Evolutionary conservation across 495 filamentous ascomycete species (phyloP).

Genomic region (Penicillium arizonense): DNA sequence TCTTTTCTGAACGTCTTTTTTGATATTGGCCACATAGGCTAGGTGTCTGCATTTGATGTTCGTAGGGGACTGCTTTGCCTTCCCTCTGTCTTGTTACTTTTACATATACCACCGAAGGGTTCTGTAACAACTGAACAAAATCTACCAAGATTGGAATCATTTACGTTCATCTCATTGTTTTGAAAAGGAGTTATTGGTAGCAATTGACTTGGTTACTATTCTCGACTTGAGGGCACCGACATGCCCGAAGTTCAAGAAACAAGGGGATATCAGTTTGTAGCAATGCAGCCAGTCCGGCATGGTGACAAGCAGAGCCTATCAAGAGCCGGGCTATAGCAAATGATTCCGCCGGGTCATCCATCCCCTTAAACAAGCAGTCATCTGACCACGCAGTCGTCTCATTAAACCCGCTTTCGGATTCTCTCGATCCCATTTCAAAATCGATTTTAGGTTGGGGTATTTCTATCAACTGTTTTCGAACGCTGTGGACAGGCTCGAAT

Average conservation of each 20-base stretch:
- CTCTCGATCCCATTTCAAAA: neutral
- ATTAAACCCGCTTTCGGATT: neutral
- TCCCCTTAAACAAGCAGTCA: neutral
- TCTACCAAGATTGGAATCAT: neutral
- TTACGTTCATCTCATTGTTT: neutral
- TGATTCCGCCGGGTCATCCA: neutral
- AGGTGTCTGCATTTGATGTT: neutral
- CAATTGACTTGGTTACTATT: constrained; percentile 12
- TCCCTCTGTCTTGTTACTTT: neutral
- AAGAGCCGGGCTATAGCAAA: neutral
- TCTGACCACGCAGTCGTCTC: neutral
- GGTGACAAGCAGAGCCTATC: neutral
- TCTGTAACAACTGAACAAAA: neutral
- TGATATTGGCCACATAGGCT: neutral
- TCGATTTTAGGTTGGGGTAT: constrained; percentile 15
- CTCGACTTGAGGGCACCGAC: neutral
- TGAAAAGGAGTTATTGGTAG: constrained; percentile 6
- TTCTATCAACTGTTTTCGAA: constrained; percentile 13
- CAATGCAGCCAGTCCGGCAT: neutral
- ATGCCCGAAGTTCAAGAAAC: neutral
- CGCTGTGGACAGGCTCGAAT: constrained; percentile 3
- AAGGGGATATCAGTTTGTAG: neutral
- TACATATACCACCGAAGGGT: neutral
- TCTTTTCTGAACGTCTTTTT: too few relatives aligned
- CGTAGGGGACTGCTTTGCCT: neutral